These are phyloP conservation scores for Glycyrrhiza uralensis DNA, from an alignment of 306 rosid genomes.

Conservation along the genomic window DNA sequence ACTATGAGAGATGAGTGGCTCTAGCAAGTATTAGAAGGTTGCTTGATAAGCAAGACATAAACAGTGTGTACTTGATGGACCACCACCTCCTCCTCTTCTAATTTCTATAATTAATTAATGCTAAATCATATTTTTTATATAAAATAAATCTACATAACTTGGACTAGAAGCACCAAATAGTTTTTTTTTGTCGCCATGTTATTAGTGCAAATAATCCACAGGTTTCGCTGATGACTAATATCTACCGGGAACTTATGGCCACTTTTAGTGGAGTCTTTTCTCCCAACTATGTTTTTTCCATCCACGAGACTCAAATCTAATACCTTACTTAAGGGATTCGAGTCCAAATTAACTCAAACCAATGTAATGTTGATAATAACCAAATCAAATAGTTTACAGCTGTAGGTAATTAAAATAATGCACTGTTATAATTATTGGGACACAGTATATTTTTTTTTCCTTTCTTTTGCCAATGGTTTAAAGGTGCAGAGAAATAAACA, in stretches of 20 bases:
- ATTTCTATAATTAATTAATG: slow-evolving; percentile 20
- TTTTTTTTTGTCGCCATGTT: no score
- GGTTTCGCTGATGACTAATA: no score
- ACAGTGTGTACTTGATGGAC: slow-evolving; percentile 79
- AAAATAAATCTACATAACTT: slow-evolving; percentile 35
- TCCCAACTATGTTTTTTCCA: no score
- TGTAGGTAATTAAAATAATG: background rate
- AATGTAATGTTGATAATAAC: no score
- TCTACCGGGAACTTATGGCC: no score
- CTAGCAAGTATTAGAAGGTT: slow-evolving; percentile 46
- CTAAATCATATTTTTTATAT: slow-evolving; percentile 17
- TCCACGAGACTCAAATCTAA: no score
- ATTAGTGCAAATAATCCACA: no score
- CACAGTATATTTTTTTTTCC: background rate
- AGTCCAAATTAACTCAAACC: no score
- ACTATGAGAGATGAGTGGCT: slow-evolving; percentile 25
- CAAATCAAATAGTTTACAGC: slow-evolving; percentile 18
- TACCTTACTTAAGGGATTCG: no score
- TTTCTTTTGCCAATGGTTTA: background rate
- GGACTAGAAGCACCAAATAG: slow-evolving; percentile 43
- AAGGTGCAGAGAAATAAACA: background rate
- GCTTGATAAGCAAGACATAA: slow-evolving; percentile 93
- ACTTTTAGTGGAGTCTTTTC: no score
- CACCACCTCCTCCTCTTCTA: slow-evolving; percentile 74
- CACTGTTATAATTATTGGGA: background rate